Percentiles rank a stretch among this genome's conserved stretches.
phyloP scores from a whole-genome alignment of 768 basidiomycete genomes.

The Chalciporus piperatus region DNA sequence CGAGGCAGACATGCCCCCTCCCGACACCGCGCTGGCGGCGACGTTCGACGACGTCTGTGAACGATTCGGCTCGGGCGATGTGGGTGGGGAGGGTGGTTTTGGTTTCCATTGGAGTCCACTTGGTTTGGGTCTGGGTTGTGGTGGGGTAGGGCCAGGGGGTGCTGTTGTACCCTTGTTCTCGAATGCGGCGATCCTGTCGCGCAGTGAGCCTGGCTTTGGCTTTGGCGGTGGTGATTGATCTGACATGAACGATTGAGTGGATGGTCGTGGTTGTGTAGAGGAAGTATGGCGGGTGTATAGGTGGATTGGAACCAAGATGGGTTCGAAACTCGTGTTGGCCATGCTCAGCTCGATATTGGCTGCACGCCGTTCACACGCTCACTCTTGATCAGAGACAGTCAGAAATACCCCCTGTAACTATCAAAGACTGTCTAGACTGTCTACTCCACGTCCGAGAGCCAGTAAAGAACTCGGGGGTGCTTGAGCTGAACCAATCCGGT shows the following conservation, averaged over 20 bases:
- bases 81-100: constrained; percentile 45
- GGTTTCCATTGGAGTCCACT: constrained; percentile 73
- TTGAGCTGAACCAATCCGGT: background rate
- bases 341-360: constrained; percentile 8
- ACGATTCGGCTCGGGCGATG: constrained; percentile 26
- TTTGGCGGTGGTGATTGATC: constrained; percentile 56
- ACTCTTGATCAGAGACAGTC: background rate
- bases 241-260: constrained; percentile 44
- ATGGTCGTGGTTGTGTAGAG: constrained; percentile 9
- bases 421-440: background rate
- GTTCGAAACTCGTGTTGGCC: constrained; percentile 16
- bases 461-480: background rate
- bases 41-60: background rate
- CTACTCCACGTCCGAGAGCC: background rate
- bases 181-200: constrained; percentile 87
- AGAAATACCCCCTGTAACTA: background rate
- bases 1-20: constrained; percentile 65
- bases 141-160: constrained; percentile 28
- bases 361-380: constrained; percentile 22
- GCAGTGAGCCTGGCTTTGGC: constrained; percentile 73
- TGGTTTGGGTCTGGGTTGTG: constrained; percentile 62
- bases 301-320: background rate
- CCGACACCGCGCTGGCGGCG: constrained; percentile 21
- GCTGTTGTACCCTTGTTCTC: constrained; percentile 53
- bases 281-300: constrained; percentile 9